A percentile compares a stretch with the other conserved stretches of the same genome.
phyloP scores from a whole-genome alignment of 345 rosid species.

The Tarenaya hassleriana region DNA sequence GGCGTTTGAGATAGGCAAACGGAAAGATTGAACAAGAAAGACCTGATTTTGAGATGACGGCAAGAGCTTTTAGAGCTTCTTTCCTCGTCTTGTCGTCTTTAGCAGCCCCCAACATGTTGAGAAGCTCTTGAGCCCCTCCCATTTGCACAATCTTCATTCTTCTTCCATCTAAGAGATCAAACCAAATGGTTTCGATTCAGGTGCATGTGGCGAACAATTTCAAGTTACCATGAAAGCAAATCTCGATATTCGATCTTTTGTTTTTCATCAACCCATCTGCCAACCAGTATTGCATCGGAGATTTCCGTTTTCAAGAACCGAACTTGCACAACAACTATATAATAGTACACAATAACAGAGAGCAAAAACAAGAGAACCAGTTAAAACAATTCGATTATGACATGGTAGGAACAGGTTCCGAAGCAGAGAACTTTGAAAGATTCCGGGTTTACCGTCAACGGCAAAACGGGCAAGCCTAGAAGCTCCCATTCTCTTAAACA shows the following conservation, averaged over 20 bases:
- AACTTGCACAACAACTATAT: too few relatives aligned
- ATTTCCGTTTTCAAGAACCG: too few relatives aligned
- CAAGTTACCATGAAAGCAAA: too few relatives aligned
- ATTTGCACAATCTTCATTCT: conserved; percentile 86
- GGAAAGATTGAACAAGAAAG: neutral
- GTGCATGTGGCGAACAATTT: too few relatives aligned
- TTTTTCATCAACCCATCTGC: neutral
- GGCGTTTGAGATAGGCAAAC: neutral
- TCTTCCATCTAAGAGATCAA: conserved; percentile 48
- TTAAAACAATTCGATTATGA: too few relatives aligned
- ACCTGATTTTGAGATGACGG: conserved; percentile 68
- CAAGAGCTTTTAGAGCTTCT: conserved; percentile 76
- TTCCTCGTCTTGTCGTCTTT: conserved; percentile 72
- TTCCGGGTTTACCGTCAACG: conserved; percentile 44
- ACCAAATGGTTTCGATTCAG: conserved; percentile 9
- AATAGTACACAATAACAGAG: too few relatives aligned
- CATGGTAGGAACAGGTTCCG: too few relatives aligned
- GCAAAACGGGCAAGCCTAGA: conserved; percentile 85
- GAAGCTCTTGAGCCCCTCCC: conserved; percentile 81
- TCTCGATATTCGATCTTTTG: too few relatives aligned
- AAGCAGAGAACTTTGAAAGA: neutral
- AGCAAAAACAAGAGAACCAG: too few relatives aligned
- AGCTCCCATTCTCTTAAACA: conserved; percentile 90
- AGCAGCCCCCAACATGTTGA: conserved; percentile 67
- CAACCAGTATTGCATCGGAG: too few relatives aligned